A percentile compares a stretch with the other conserved stretches of the same genome.
These are phyloP conservation scores for Metarhizium brunneum DNA, from an alignment of 2,329 filamentous ascomycete genomes.

Conservation along the genomic window DNA sequence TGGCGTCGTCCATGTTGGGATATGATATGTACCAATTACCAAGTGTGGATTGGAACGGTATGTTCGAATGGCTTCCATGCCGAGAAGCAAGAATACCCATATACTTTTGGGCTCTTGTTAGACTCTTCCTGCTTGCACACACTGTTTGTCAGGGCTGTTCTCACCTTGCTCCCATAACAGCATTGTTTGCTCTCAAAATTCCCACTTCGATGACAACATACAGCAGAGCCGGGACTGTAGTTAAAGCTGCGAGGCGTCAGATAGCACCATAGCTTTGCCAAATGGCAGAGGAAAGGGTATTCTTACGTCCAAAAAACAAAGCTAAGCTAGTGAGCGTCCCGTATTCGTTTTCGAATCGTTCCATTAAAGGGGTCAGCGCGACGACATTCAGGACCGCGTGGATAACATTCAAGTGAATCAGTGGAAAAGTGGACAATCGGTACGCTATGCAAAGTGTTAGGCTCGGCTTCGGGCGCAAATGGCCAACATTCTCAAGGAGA, in stretches of 20 bases:
- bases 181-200: constrained; percentile 60
- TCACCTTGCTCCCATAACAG: constrained; percentile 76
- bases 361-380: constrained; percentile 77
- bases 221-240: constrained; percentile 69
- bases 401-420: constrained; percentile 74
- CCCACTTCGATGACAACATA: constrained; percentile 74
- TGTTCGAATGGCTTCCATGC: constrained; percentile 77
- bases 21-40: constrained; percentile 49
- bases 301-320: constrained; percentile 84
- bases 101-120: constrained; percentile 45
- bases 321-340: constrained; percentile 82
- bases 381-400: constrained; percentile 74
- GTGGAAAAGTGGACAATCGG: constrained; percentile 82
- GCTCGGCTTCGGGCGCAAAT: not conserved
- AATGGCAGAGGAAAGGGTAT: not conserved
- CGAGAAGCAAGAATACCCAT: constrained; percentile 85
- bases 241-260: constrained; percentile 47
- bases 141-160: constrained; percentile 10
- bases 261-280: constrained; percentile 1
- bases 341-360: constrained; percentile 87
- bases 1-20: constrained; percentile 89
- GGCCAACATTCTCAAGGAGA: not conserved
- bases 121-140: not conserved
- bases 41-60: constrained; percentile 75
- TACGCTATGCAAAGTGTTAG: constrained; percentile 54